A percentile compares a stretch with the other conserved stretches of the same genome.
These are phyloP conservation scores for Cutaneotrichosporon mucoides DNA, from an alignment of 1,284 basidiomycete species.

Conservation along the genomic window DNA sequence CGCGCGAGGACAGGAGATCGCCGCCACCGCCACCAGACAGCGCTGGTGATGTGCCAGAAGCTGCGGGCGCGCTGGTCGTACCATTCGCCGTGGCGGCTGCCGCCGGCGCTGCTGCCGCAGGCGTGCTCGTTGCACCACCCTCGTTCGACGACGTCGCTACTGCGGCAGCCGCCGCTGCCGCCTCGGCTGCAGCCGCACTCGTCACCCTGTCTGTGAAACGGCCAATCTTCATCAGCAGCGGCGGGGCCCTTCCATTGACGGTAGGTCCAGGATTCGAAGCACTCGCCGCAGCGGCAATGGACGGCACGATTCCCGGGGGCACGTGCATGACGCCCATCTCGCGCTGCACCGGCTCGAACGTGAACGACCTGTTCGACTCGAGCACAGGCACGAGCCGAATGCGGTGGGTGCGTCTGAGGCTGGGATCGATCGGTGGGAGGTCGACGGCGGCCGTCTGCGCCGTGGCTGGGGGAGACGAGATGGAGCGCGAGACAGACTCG, in stretches of 20 bases:
- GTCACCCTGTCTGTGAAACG: conserved; percentile 69
- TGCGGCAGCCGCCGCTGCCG: conserved; percentile 2
- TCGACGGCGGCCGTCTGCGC: neutral
- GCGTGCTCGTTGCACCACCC: neutral
- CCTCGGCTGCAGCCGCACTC: conserved; percentile 7
- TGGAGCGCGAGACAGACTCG: conserved; percentile 33
- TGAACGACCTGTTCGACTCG: conserved; percentile 79
- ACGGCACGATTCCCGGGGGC: conserved; percentile 49
- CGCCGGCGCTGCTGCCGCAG: conserved; percentile 54
- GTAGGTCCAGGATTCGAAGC: conserved; percentile 23
- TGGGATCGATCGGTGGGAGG: conserved; percentile 14
- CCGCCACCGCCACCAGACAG: conserved; percentile 36
- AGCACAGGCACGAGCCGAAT: conserved; percentile 88
- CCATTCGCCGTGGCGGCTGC: neutral
- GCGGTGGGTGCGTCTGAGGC: conserved; percentile 46
- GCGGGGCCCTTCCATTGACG: conserved; percentile 52
- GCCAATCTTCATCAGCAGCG: conserved; percentile 72
- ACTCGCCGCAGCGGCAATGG: conserved; percentile 28
- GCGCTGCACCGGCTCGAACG: conserved; percentile 87
- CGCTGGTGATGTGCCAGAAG: too few species aligned
- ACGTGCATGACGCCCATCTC: conserved; percentile 56
- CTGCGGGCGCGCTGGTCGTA: too few species aligned
- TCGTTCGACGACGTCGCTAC: neutral
- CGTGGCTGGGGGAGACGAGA: conserved; percentile 30
- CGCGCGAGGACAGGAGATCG: conserved; percentile 70